phyloP scores from a whole-genome alignment of 2,329 filamentous ascomycete genomes.

The Paracoccidioides lutzii region DNA sequence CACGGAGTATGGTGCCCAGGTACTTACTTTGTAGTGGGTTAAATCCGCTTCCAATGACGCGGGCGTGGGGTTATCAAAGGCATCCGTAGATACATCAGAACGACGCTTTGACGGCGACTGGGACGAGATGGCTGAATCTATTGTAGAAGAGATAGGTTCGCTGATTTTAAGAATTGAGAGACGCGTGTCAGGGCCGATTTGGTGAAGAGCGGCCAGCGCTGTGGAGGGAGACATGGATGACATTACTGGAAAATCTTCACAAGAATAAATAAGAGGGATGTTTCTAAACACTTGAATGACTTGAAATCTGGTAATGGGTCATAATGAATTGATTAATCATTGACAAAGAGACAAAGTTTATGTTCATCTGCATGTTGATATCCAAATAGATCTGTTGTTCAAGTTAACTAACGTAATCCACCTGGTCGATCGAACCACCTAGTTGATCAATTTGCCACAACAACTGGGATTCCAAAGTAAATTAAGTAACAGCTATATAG shows the following conservation, averaged over 20 bases:
- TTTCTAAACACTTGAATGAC: background rate
- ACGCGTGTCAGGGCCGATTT: slow-evolving; percentile 36
- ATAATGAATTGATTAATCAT: no score
- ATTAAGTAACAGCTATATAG: no score
- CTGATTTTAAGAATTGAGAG: slow-evolving; percentile 66
- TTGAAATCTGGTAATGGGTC: no score
- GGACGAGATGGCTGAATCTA: slow-evolving; percentile 15
- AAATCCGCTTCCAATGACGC: slow-evolving; percentile 71
- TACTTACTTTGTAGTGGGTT: slow-evolving; percentile 60
- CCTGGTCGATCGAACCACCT: no score
- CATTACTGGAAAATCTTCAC: slow-evolving; percentile 8
- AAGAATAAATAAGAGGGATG: background rate
- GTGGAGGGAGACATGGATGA: slow-evolving; percentile 13
- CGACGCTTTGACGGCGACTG: slow-evolving; percentile 40
- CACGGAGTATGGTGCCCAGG: background rate
- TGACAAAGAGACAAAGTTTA: no score
- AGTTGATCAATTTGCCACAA: no score
- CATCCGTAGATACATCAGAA: slow-evolving; percentile 58
- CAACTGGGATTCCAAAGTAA: no score
- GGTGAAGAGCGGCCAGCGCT: slow-evolving; percentile 36
- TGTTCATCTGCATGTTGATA: no score
- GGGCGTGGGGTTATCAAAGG: slow-evolving; percentile 56
- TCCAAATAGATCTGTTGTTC: no score
- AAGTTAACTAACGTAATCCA: no score
- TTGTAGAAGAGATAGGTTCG: slow-evolving; percentile 51